Conservation (phyloP, 1,284 basidiomycete genomes). For the Leccinum solheimii region DNA sequence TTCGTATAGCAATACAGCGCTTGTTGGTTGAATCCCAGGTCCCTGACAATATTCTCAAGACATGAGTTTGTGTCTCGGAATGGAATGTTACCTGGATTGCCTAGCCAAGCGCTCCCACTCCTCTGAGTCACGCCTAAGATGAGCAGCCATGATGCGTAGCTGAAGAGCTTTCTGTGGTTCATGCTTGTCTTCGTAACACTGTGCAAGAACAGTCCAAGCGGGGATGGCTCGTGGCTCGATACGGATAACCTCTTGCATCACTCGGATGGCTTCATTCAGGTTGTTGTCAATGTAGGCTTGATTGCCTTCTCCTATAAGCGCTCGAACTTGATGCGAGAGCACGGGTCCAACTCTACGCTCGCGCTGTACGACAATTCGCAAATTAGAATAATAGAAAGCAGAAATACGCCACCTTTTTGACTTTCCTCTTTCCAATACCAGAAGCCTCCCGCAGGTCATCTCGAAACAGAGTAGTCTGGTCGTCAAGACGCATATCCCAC, state of each 20-base stretch:
- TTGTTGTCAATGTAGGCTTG: constrained; percentile 80
- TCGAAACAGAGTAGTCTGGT: constrained; percentile 64
- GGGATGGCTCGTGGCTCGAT: constrained; percentile 85
- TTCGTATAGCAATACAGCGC: constrained; percentile 92
- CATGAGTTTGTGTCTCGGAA: background rate
- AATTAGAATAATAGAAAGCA: background rate
- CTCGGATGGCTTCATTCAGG: constrained; percentile 68
- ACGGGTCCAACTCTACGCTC: constrained; percentile 48
- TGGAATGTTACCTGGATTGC: constrained; percentile 60
- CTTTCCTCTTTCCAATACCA: constrained; percentile 61
- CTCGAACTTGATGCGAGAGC: constrained; percentile 80
- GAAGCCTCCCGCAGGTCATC: constrained; percentile 65
- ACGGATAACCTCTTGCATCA: constrained; percentile 90
- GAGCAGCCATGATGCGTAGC: constrained; percentile 48
- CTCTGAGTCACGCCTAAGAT: constrained; percentile 82
- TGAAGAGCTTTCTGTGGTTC: constrained; percentile 26
- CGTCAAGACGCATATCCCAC: constrained; percentile 42
- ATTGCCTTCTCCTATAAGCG: constrained; percentile 89
- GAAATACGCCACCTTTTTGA: constrained; percentile 41
- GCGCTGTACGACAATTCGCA: constrained; percentile 26
- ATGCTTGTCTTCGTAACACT: constrained; percentile 20
- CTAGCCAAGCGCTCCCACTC: constrained; percentile 83
- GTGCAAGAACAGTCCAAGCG: constrained; percentile 74
- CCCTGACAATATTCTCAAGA: constrained; percentile 64
- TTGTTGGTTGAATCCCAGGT: constrained; percentile 75